These are phyloP conservation scores for Thelephora terrestris DNA, from an alignment of 1,284 basidiomycete genomes.

Conservation along the genomic window DNA sequence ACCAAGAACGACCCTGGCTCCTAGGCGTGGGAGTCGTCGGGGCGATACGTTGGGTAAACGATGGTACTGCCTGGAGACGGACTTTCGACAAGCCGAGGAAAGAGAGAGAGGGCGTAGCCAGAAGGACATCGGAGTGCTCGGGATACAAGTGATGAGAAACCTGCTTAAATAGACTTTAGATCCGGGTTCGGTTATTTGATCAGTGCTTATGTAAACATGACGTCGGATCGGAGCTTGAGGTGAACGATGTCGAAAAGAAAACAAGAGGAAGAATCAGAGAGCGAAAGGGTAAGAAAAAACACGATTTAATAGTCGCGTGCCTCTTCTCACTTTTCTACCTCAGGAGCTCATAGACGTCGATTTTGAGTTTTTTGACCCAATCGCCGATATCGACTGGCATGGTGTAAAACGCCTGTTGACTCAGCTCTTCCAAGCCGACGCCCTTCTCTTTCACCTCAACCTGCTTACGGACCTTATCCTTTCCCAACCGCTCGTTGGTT, in stretches of 20 bases:
- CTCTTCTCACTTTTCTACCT: slow-evolving; percentile 4
- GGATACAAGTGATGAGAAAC: too few relatives aligned
- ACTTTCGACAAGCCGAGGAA: too few relatives aligned
- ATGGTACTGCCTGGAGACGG: too few relatives aligned
- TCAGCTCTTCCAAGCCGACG: slow-evolving; percentile 80
- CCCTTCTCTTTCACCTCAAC: slow-evolving; percentile 57
- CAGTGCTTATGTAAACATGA: too few relatives aligned
- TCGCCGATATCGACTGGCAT: slow-evolving; percentile 75
- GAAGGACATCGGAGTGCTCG: too few relatives aligned
- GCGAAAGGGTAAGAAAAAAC: slow-evolving; percentile 16
- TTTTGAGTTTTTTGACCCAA: slow-evolving; percentile 88
- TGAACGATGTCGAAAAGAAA: slow-evolving; percentile 20
- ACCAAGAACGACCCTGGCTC: too few relatives aligned
- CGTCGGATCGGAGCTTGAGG: too few relatives aligned
- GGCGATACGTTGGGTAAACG: too few relatives aligned
- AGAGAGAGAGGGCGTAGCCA: too few relatives aligned
- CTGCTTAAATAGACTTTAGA: too few relatives aligned
- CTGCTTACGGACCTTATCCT: slow-evolving; percentile 74
- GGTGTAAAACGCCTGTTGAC: slow-evolving; percentile 73
- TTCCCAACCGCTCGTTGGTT: slow-evolving; percentile 67
- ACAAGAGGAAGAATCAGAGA: slow-evolving; percentile 17
- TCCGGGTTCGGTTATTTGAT: too few relatives aligned
- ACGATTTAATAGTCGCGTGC: neutral
- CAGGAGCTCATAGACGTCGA: slow-evolving; percentile 70
- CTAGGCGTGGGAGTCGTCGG: too few relatives aligned